Evolutionary conservation across 257 asterid species (phyloP).

Genomic region (Echium plantagineum): DNA sequence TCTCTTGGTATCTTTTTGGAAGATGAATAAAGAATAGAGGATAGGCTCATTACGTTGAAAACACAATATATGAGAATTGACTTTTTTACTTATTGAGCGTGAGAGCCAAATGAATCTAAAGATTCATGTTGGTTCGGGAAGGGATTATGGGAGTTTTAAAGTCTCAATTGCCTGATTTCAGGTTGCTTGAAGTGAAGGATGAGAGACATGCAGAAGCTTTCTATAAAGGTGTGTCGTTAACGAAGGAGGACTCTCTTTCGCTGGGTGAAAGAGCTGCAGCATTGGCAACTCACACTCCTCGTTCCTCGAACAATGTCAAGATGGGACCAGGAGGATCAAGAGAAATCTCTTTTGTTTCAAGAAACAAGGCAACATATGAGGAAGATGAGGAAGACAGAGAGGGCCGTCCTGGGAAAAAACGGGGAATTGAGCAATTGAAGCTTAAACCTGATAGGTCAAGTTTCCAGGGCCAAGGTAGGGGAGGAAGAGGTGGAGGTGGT

Average conservation of each 20-base stretch:
- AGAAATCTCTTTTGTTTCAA: constrained; percentile 63
- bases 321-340: constrained; percentile 78
- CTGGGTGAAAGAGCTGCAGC: constrained; percentile 72
- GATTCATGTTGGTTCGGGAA: no score
- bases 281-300: constrained; percentile 12
- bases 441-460: constrained; percentile 37
- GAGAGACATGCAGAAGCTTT: constrained; percentile 86
- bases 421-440: constrained; percentile 65
- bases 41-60: no score
- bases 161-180: constrained; percentile 17
- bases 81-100: no score
- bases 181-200: constrained; percentile 86
- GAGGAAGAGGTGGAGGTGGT: constrained; percentile 33
- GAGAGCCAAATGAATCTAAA: no score
- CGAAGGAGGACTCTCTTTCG: constrained; percentile 69
- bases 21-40: no score
- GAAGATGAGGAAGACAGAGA: constrained; percentile 57
- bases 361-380: constrained; percentile 39
- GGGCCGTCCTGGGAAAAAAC: constrained; percentile 36
- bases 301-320: constrained; percentile 37
- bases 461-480: constrained; percentile 31
- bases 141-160: no score
- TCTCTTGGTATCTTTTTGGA: no score
- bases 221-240: constrained; percentile 49
- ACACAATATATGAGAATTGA: no score